Conservation (phyloP, 1,284 basidiomycete species). For the Cystobasidiaceae sp. region DNA sequence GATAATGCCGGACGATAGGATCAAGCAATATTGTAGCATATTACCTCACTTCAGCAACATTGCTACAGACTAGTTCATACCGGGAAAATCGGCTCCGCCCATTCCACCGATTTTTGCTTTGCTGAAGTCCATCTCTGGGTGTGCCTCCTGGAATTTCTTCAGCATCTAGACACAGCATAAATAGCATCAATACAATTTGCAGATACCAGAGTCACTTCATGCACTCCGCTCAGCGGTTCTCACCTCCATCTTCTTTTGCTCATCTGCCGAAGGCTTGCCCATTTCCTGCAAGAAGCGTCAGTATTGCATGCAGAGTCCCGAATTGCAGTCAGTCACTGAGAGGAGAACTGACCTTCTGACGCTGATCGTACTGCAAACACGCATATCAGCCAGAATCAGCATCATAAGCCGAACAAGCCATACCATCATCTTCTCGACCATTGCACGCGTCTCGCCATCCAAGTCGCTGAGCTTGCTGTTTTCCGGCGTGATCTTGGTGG, state of each 20-base stretch:
- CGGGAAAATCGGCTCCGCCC: constrained; percentile 4
- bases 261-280: constrained; percentile 63
- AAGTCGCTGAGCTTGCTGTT: constrained; percentile 95
- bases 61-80: not conserved
- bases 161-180: constrained; percentile 58
- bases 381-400: not conserved
- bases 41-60: no score
- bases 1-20: not conserved
- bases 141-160: constrained; percentile 78
- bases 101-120: constrained; percentile 52
- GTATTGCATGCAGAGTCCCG: not conserved
- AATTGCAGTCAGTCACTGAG: no score
- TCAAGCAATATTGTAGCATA: constrained; percentile 3
- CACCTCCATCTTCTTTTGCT: constrained; percentile 48
- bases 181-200: no score
- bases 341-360: constrained; percentile 81
- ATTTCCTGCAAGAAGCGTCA: constrained; percentile 61
- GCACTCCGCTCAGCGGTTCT: no score
- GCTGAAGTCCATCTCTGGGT: constrained; percentile 92
- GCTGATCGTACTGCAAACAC: constrained; percentile 77
- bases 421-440: constrained; percentile 99
- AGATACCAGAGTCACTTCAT: no score
- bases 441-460: constrained; percentile 87
- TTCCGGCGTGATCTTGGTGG: constrained; percentile 89
- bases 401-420: constrained; percentile 42